Conservation (phyloP, 2,329 filamentous ascomycete species). For the Xylariaceae sp. region DNA sequence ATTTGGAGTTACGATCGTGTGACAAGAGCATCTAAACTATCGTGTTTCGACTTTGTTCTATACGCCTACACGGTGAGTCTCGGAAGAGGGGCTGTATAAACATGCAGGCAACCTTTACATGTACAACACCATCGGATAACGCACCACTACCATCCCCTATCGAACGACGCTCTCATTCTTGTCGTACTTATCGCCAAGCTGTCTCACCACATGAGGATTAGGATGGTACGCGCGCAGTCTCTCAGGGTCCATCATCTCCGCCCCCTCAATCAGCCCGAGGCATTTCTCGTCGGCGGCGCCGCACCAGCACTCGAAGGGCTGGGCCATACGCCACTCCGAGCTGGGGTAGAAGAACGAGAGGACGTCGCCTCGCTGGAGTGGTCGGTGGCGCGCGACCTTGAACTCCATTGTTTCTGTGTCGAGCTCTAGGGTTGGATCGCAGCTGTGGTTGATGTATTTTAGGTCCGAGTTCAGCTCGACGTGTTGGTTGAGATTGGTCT, state of each 20-base stretch:
- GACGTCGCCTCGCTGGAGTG: conserved; percentile 9
- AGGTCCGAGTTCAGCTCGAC: conserved; percentile 13
- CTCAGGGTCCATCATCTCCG: conserved; percentile 1
- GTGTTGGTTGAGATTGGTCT: conserved; percentile 6
- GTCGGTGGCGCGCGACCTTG: conserved; percentile 1
- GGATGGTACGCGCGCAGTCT: conserved; percentile 6
- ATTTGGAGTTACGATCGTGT: too few relatives aligned
- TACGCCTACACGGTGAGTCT: too few relatives aligned
- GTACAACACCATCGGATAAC: too few relatives aligned
- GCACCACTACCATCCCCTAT: too few relatives aligned
- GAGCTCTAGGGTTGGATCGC: conserved; percentile 9
- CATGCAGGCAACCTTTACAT: too few relatives aligned
- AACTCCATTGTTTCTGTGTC: conserved; percentile 13
- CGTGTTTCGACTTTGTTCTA: too few relatives aligned
- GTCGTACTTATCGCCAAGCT: conserved; percentile 4
- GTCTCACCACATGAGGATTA: conserved; percentile 8
- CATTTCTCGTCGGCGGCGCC: conserved; percentile 1
- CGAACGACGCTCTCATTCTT: too few relatives aligned
- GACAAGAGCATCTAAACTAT: too few relatives aligned
- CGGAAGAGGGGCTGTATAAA: too few relatives aligned
- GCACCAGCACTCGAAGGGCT: conserved; percentile 13
- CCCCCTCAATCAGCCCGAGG: conserved; percentile 6
- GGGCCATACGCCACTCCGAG: conserved; percentile 9
- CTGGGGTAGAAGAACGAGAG: conserved; percentile 10
- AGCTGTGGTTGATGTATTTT: conserved; percentile 12